Base-by-base conservation (phyloP, 306 rosid species). In the Ormosia semicastrata region DNA sequence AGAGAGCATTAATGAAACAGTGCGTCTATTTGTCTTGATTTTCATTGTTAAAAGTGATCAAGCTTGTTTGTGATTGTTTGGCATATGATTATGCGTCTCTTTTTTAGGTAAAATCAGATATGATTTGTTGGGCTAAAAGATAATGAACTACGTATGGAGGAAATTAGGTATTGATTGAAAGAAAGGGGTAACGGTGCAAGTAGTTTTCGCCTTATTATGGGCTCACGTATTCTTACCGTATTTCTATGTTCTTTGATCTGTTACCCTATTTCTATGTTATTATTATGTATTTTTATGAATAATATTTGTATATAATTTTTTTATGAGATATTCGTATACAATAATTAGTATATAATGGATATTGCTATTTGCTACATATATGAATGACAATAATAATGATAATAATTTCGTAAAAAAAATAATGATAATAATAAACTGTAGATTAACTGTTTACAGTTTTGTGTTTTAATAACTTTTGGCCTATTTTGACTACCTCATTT, bases 121-220 rank as follows among this genome's bases (percentile, higher is more conserved):
- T 65, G 53, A 81, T 73, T 73, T 73, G 80, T 73, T 81, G 41
- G 54, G 76, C 29, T 44, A 71, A 4, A 41, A 43, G 24, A 66
- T 10, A 62, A 32, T 63, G 3, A 70, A 49, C 30, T 76, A 11
- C n/a, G 2, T 15, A 73, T 56, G 3, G 40, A 13, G 1, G 15
- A 77, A 78, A 71, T 71, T 77, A 71, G 76, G 83, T 71, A 33
- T 77, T 32, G 29, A 32, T 15, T 41, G 69, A 52, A 71, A 71
- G 30, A 75, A 60, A 29, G 70, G 30, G 46, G 47, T 8, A 62
- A 44, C 17, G 60, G 12, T 13, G 1, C 13, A 54, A 53, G 76
- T 17, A 15, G 65, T 8, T n/a, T 46, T 46, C 52, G 0, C 56
- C 6, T 78, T 52, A 37, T 50, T 36, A 52, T 5, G 63, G 81